Conservation (phyloP, 73 alveolate species). For the Blepharisma stoltei region DNA sequence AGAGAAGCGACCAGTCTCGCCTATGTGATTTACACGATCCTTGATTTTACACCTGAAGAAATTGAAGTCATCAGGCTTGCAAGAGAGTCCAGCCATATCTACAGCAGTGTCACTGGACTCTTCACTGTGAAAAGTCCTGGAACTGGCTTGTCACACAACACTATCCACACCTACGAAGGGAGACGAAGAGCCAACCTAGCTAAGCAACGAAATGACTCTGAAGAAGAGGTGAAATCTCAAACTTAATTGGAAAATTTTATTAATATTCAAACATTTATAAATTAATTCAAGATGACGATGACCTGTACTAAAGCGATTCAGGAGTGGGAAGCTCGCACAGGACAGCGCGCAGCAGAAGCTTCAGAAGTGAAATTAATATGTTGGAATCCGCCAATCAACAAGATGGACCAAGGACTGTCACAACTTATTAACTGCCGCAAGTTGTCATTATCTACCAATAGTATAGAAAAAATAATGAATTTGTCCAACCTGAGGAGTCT, state of each 20-base stretch:
- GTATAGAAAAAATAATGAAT: slow-evolving; percentile 90
- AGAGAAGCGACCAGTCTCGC: slow-evolving; percentile 28
- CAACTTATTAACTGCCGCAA: slow-evolving; percentile 68
- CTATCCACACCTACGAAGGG: slow-evolving; percentile 18
- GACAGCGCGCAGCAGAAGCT: slow-evolving; percentile 86
- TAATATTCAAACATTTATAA: no score
- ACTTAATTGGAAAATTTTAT: no score
- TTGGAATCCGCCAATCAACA: slow-evolving; percentile 88
- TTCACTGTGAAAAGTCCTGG: slow-evolving; percentile 11
- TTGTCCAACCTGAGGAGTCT: slow-evolving; percentile 80
- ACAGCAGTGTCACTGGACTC: slow-evolving; percentile 2
- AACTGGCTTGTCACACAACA: slow-evolving; percentile 24
- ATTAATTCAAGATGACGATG: slow-evolving; percentile 40
- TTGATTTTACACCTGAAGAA: slow-evolving; percentile 16
- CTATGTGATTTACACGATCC: slow-evolving; percentile 20
- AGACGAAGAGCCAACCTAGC: not conserved
- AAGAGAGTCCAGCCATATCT: not conserved
- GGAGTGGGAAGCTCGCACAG: slow-evolving; percentile 77
- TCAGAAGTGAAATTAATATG: slow-evolving; percentile 74
- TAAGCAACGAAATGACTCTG: no score
- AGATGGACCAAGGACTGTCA: slow-evolving; percentile 89
- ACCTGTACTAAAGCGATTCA: slow-evolving; percentile 87
- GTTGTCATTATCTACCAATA: slow-evolving; percentile 84
- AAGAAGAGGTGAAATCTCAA: no score
- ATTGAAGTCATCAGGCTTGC: slow-evolving; percentile 9